Conservation (phyloP, 1,284 basidiomycete genomes). For the Pseudozyma hubeiensis region DNA sequence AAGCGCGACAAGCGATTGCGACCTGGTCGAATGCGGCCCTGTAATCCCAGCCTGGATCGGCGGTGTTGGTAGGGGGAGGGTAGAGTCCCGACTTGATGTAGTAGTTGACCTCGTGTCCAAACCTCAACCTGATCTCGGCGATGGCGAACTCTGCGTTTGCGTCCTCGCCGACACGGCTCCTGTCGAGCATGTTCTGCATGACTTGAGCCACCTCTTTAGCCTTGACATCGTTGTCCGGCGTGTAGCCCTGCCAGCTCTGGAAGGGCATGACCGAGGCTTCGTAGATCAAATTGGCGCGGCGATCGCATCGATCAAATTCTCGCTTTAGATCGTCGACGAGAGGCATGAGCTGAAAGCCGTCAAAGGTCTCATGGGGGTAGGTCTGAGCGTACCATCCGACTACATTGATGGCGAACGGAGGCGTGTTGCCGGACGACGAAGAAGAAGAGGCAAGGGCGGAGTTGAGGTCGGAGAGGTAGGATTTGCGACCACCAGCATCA, state of each 20-base stretch:
- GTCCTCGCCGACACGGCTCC: background rate
- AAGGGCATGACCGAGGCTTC: constrained; percentile 43
- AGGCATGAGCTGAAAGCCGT: constrained; percentile 38
- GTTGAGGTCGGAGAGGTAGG: constrained; percentile 40
- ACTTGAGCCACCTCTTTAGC: constrained; percentile 22
- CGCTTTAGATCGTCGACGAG: constrained; percentile 31
- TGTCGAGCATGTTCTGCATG: constrained; percentile 22
- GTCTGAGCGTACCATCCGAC: constrained; percentile 47
- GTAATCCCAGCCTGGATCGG: constrained; percentile 17
- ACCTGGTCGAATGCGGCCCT: constrained; percentile 27
- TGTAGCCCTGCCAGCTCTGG: constrained; percentile 33
- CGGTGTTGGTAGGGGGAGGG: constrained; percentile 11
- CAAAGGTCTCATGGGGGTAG: constrained; percentile 22
- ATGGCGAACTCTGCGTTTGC: constrained; percentile 13
- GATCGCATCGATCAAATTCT: constrained; percentile 1
- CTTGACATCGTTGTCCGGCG: constrained; percentile 13
- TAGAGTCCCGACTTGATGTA: constrained; percentile 34
- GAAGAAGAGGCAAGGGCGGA: constrained; percentile 13
- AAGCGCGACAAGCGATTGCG: constrained; percentile 14
- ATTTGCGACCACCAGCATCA: constrained; percentile 35
- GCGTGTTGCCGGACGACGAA: background rate
- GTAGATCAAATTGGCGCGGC: constrained; percentile 8
- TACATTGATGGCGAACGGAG: constrained; percentile 12
- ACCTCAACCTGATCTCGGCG: constrained; percentile 21
- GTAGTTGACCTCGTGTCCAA: constrained; percentile 45